Base-by-base conservation (phyloP, 192 early-diverging fungal genomes). In the Backusella tuberculispora region DNA sequence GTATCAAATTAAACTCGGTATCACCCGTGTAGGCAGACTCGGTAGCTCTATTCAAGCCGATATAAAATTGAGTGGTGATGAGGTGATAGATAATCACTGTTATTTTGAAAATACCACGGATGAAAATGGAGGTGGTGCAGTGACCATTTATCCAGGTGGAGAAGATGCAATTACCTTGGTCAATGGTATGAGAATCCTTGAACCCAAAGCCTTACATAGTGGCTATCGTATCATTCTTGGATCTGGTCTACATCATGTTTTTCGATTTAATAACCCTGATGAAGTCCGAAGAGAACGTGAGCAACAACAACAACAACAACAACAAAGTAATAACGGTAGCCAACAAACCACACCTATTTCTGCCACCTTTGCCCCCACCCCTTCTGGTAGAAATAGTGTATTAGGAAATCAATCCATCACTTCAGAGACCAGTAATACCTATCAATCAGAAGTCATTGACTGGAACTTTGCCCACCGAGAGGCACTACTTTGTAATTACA, bases 211-310 rank as follows among this genome's bases (percentile, higher is more conserved):
- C 56, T 78, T 96, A 15, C 80, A 85, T 46, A 92, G 90, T 1
- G 94, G 94, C 4, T 92, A 84, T 75, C 89, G 95, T 60, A 81
- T 96, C 34, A 94, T 95, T 44, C 77, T 96, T 19, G 94, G 93
- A 26, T 86, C 89, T 43, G 68, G 68, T 29, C 42, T 69, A 29
- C 87, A 90, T 70, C 94, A 93, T 75, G 89, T 96, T 0, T 96
- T 95, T 70, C 83, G 94, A 0, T 92, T 95, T 70, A 95, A 93
- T 72, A 84, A 96, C 76, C 95, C 95, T 6, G 91, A 89, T 71
- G 93, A 96, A 73, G 94, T 87, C 1, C 86, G 93, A 10, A 77
- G 83, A 40, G 91, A 92, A 75, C 85, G 90, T 2, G 84, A 86
- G 24, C 66, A 74, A 21, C 72, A 71, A 6, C 63, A 78, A 69